Percentiles rank a stretch among this genome's conserved stretches.
These are phyloP conservation scores for Diospyros lotus DNA, from an alignment of 148 eudicot genomes.

Conservation along the genomic window DNA sequence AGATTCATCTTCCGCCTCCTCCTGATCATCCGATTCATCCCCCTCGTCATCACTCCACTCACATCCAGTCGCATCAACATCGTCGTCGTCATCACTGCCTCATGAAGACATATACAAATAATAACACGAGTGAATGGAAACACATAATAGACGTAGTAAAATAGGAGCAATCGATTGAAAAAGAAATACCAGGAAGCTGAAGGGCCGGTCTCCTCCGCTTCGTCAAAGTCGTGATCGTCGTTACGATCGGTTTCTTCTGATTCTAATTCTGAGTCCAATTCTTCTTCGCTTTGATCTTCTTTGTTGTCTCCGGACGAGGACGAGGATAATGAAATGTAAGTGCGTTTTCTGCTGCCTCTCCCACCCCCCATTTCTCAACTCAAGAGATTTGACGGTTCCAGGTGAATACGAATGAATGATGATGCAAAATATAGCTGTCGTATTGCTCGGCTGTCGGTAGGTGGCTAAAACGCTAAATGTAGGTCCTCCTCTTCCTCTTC, in stretches of 20 bases:
- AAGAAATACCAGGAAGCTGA: conserved; percentile 9
- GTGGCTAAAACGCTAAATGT: too few relatives aligned
- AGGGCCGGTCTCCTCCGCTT: not conserved
- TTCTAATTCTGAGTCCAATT: conserved; percentile 1
- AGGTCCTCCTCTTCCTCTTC: too few relatives aligned
- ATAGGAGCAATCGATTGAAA: not conserved
- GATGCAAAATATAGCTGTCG: too few relatives aligned
- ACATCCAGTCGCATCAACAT: not conserved
- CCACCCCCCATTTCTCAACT: conserved; percentile 8
- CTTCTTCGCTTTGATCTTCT: conserved; percentile 4
- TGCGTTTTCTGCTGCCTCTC: conserved; percentile 22
- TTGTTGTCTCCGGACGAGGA: conserved; percentile 12
- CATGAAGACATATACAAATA: not conserved
- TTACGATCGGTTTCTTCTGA: not conserved
- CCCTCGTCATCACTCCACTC: too few relatives aligned
- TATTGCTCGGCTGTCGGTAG: not conserved
- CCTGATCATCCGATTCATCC: too few relatives aligned
- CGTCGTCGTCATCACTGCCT: conserved; percentile 7
- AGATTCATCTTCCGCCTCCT: conserved; percentile 11
- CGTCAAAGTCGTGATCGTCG: not conserved
- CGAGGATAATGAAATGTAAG: conserved; percentile 22
- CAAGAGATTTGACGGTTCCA: not conserved
- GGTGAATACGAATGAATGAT: too few relatives aligned
- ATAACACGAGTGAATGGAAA: not conserved
- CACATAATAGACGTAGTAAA: not conserved